Percentiles rank a stretch among this genome's conserved stretches.
phyloP scores from a whole-genome alignment of 305 asterid species.

The Solanum aculeatissimum region DNA sequence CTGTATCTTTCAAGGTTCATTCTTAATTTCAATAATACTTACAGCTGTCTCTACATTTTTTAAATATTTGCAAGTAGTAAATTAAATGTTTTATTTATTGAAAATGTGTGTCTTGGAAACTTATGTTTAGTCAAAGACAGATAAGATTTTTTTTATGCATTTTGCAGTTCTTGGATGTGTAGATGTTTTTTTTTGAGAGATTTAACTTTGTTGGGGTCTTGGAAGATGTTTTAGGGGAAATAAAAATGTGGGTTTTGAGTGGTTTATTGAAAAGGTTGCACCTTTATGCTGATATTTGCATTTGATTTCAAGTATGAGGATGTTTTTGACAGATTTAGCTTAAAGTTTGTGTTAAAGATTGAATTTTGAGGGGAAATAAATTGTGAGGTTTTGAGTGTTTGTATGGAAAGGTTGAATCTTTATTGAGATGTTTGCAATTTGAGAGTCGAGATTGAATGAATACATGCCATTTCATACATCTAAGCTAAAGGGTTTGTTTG shows the following conservation, averaged over 20 bases:
- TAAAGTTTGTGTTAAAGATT: not conserved
- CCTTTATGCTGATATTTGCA: not conserved
- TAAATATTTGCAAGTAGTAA: not conserved
- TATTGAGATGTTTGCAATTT: not conserved
- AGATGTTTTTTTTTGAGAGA: not conserved
- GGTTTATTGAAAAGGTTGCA: not conserved
- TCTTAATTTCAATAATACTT: not conserved
- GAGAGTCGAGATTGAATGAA: not conserved
- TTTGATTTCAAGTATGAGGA: not conserved
- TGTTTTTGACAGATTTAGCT: not conserved
- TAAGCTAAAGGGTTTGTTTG: not conserved
- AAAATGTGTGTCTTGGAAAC: not conserved
- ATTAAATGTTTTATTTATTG: not conserved
- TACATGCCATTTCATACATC: not conserved
- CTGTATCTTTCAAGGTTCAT: slow-evolving; percentile 18
- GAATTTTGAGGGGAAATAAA: slow-evolving; percentile 3
- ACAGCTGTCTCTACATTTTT: slow-evolving; percentile 16
- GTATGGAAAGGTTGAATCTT: not conserved
- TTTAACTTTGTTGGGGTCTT: not conserved
- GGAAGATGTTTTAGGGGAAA: not conserved
- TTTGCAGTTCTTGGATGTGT: not conserved
- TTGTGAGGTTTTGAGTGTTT: not conserved
- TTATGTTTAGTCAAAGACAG: slow-evolving; percentile 2
- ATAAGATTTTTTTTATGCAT: not conserved
- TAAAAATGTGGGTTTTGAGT: not conserved